Percentiles rank a stretch among this genome's conserved stretches.
phyloP scores from a whole-genome alignment of 192 early-diverging fungal species.

The Lobosporangium transversale region DNA sequence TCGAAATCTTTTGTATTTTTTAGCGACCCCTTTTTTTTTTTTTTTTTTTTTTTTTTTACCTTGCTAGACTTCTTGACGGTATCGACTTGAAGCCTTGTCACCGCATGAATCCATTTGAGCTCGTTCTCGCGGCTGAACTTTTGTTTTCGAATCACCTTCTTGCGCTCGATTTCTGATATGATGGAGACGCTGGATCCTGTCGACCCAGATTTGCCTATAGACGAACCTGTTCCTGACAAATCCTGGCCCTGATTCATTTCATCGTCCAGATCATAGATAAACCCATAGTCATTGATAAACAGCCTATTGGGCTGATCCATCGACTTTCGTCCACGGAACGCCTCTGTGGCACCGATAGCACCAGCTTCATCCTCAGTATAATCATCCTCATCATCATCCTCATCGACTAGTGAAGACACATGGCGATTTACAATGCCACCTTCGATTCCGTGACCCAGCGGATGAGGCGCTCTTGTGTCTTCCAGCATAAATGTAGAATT shows the following conservation, averaged over 20 bases:
- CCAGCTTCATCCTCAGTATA: slow-evolving; percentile 13
- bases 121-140: slow-evolving; percentile 39
- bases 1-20: not conserved
- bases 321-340: not conserved
- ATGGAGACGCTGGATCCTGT: slow-evolving; percentile 19
- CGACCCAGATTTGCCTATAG: slow-evolving; percentile 1
- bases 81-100: slow-evolving; percentile 38
- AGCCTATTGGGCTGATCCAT: slow-evolving; percentile 13
- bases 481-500: slow-evolving; percentile 2
- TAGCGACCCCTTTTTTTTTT: too few relatives aligned
- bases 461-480: slow-evolving; percentile 30
- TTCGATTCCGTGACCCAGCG: slow-evolving; percentile 30
- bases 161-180: slow-evolving; percentile 15
- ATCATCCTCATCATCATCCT: slow-evolving; percentile 31
- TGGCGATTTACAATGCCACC: slow-evolving; percentile 23
- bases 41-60: slow-evolving; percentile 4
- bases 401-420: slow-evolving; percentile 2
- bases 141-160: slow-evolving; percentile 20
- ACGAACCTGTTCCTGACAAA: slow-evolving; percentile 26
- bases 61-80: slow-evolving; percentile 51
- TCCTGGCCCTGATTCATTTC: slow-evolving; percentile 41
- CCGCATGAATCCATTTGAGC: slow-evolving; percentile 51
- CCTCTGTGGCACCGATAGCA: too few relatives aligned
- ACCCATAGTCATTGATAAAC: slow-evolving; percentile 46
- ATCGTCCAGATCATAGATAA: slow-evolving; percentile 49